Evolutionary conservation across 1,284 basidiomycete genomes (phyloP).

Genomic region (Boletus mariae): DNA sequence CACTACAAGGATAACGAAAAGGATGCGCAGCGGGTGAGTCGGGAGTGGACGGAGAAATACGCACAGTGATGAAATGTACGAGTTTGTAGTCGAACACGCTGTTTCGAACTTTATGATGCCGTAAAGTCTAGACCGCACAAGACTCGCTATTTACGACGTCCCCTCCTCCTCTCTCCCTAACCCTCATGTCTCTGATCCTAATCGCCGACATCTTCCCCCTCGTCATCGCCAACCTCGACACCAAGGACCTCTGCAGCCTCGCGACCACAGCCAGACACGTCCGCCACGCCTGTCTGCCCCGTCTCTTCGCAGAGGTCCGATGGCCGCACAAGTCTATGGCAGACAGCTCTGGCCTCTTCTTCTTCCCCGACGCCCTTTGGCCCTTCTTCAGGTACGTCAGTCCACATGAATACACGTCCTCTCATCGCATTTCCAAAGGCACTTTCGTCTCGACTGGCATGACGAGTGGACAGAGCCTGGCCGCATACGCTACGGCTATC

Average conservation of each 20-base stretch:
- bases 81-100: slow-evolving; percentile 7
- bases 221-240: slow-evolving; percentile 28
- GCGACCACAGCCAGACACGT: slow-evolving; percentile 24
- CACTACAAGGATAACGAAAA: slow-evolving; percentile 98
- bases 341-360: slow-evolving; percentile 23
- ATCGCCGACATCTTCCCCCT: slow-evolving; percentile 35
- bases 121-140: slow-evolving; percentile 19
- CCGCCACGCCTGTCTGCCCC: slow-evolving; percentile 30
- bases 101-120: slow-evolving; percentile 4
- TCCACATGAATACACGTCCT: neutral
- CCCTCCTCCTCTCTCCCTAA: neutral
- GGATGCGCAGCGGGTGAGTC: slow-evolving; percentile 84
- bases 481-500: slow-evolving; percentile 28
- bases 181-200: slow-evolving; percentile 29
- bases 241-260: slow-evolving; percentile 21
- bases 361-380: slow-evolving; percentile 31
- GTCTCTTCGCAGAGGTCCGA: slow-evolving; percentile 32
- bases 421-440: slow-evolving; percentile 14
- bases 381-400: slow-evolving; percentile 27
- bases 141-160: neutral
- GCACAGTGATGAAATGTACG: slow-evolving; percentile 38
- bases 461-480: slow-evolving; percentile 34
- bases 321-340: slow-evolving; percentile 31
- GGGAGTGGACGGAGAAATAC: slow-evolving; percentile 89
- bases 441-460: slow-evolving; percentile 34